Base-by-base conservation (phyloP, 306 rosid genomes). In the Calophaca sinica region DNA sequence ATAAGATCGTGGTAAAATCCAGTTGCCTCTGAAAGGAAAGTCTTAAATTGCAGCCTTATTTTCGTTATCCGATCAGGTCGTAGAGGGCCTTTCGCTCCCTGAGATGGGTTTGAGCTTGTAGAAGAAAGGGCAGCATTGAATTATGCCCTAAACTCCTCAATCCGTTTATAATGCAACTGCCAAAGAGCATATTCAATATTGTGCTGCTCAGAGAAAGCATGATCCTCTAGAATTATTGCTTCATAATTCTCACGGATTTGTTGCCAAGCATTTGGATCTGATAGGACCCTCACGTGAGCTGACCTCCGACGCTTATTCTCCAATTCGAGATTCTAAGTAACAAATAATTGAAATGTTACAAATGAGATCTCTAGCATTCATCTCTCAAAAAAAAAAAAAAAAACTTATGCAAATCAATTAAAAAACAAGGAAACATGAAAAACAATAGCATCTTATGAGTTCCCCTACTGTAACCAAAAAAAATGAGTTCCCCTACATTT, bases 251-350 rank as follows among this genome's bases (percentile, higher is more conserved):
- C 98, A 45, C 93, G 98, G 63, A 93, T 88, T 82, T 89, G 98
- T 76, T 89, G 96, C 97, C 98, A 93, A 9, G 96, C 89, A 85
- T 87, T 91, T 54, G 98, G 97, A 88, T 93, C 98, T 32, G 98
- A 93, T 5, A 96, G 96, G 81, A 91, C 79, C 73, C 93, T 90
- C 9, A 93, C 96, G 84, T 87, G 96, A 74, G 93, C 92, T 7
- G 98, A 89, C 79, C 86, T 89, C 46, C 92, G 85, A 33, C 97
- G 92, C 82, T 72, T 84, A 76, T 35, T 89, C 82, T 93, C 97
- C 87, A 93, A 83, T 38, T 91, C 98, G 41, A 81, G 78, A 65
- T 88, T 88, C 98, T 91, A 87, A 55, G 62, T 4, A 78, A 58
- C 42, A 80, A 36, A 65, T n/a, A 76, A 26, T 41, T 5, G 20